Evolutionary conservation across 345 rosid genomes (phyloP), one percentile per base, ranked within the genome.

Genomic region (Turritis glabra): DNA sequence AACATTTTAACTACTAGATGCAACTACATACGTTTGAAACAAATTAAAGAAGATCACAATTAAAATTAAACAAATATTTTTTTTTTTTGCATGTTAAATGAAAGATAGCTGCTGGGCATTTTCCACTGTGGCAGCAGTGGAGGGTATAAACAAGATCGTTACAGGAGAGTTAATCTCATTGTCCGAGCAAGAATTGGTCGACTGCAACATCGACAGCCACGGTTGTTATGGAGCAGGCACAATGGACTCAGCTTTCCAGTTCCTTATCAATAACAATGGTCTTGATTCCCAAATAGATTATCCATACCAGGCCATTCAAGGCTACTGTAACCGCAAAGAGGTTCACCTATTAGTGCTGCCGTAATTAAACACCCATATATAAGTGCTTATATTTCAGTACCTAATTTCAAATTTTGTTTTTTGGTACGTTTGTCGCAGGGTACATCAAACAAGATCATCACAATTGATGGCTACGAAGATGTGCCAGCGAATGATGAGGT

Each of bases 241-340:
- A 0, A 61, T 64, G 76, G 67, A 63, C 44, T 0, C 0, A 43
- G 58, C 76, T 46, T 64, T 70, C 23, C 3, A 30, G 60, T 93
- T 85, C 84, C 77, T 93, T 18, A 48, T 33, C 63, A 63, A 61
- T 22, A 55, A 76, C 80, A 70, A 62, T 70, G 80, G 80, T 62
- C 64, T 76, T 70, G 58, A 32, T 37, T 23, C 65, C 29, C 15
- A 46, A 43, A 5, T 5, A 12, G 58, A 41, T 62, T 70, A 76
- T 70, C 80, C 80, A 15, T 76, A 76, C 60, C 15, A 5, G 13
- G 76, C 18, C 7, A 5, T 25, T 33, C 65, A 69, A 69, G 70
- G 71, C 38, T 2, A 12, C 29, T 76, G 76, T 63, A 89, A 84
- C 73, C 18, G 64, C 9, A 67, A 54, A 71, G 25, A 89, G 89